Percentiles rank a stretch among this genome's conserved stretches.
These are phyloP conservation scores for Podaxis rugospora DNA, from an alignment of 768 basidiomycete species.

Conservation along the genomic window DNA sequence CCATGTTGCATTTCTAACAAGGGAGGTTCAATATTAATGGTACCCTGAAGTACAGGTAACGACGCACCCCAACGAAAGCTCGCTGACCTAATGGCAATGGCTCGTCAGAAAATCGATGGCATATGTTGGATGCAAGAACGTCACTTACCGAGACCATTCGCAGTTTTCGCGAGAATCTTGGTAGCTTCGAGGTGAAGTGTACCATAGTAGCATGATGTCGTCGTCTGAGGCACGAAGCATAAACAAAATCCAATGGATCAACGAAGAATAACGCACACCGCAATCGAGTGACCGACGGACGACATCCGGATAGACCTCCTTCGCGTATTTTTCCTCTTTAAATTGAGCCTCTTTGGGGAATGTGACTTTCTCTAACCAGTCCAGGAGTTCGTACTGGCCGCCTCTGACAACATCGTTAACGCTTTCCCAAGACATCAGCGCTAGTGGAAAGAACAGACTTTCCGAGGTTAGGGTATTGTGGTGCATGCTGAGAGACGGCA, in stretches of 20 bases:
- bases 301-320: conserved; percentile 61
- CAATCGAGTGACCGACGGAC: conserved; percentile 66
- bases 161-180: conserved; percentile 74
- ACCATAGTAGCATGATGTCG: conserved; percentile 91
- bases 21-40: conserved; percentile 3
- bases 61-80: conserved; percentile 78
- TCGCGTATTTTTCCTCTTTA: conserved; percentile 63
- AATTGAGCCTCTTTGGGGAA: conserved; percentile 88
- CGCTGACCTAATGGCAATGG: conserved; percentile 54
- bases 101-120: not conserved
- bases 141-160: conserved; percentile 38
- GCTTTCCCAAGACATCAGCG: not conserved
- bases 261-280: conserved; percentile 53
- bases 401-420: conserved; percentile 28
- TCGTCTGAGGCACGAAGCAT: conserved; percentile 52
- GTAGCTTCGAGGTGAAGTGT: conserved; percentile 79
- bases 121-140: not conserved
- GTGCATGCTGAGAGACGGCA: conserved; percentile 58
- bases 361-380: conserved; percentile 82
- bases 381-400: conserved; percentile 82
- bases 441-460: conserved; percentile 33
- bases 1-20: conserved; percentile 84
- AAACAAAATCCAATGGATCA: not conserved
- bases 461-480: conserved; percentile 73
- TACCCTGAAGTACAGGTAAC: not conserved